Conservation (phyloP, 1,284 basidiomycete genomes). For the Boletus semigastroideus region DNA sequence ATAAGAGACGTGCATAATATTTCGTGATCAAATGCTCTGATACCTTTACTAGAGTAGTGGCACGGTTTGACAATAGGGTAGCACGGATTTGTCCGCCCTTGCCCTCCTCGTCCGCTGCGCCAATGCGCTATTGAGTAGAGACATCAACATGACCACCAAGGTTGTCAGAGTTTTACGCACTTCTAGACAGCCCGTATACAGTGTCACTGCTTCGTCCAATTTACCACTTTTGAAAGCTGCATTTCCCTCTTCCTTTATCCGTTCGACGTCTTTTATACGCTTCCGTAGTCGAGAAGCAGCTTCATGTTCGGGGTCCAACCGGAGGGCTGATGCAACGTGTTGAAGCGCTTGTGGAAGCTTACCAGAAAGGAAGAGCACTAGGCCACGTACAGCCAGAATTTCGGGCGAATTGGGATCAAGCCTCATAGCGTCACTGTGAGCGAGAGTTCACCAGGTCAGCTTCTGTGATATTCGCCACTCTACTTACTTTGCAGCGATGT, state of each 20-base stretch:
- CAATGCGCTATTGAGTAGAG: slow-evolving; percentile 48
- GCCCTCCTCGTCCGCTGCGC: slow-evolving; percentile 62
- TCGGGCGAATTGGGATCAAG: slow-evolving; percentile 75
- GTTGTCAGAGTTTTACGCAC: slow-evolving; percentile 32
- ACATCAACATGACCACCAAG: neutral
- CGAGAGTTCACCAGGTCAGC: slow-evolving; percentile 1
- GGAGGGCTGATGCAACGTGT: slow-evolving; percentile 73
- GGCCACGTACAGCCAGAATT: slow-evolving; percentile 75
- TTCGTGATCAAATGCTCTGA: slow-evolving; percentile 1
- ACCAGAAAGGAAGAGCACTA: slow-evolving; percentile 75
- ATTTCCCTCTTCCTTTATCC: slow-evolving; percentile 85
- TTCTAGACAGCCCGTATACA: slow-evolving; percentile 71
- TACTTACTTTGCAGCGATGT: slow-evolving; percentile 68
- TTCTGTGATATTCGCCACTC: slow-evolving; percentile 3
- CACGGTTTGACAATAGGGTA: slow-evolving; percentile 80
- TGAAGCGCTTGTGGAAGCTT: slow-evolving; percentile 72
- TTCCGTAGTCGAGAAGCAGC: slow-evolving; percentile 71
- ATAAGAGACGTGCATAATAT: slow-evolving; percentile 4
- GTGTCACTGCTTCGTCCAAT: slow-evolving; percentile 62
- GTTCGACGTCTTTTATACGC: slow-evolving; percentile 76
- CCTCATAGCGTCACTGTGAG: slow-evolving; percentile 71
- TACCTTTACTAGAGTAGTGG: slow-evolving; percentile 79
- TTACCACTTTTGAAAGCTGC: slow-evolving; percentile 66
- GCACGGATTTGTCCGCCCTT: slow-evolving; percentile 77
- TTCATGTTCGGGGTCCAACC: slow-evolving; percentile 77